Conservation (phyloP, 23 red algal genomes). For the Gracilariopsis chorda region DNA sequence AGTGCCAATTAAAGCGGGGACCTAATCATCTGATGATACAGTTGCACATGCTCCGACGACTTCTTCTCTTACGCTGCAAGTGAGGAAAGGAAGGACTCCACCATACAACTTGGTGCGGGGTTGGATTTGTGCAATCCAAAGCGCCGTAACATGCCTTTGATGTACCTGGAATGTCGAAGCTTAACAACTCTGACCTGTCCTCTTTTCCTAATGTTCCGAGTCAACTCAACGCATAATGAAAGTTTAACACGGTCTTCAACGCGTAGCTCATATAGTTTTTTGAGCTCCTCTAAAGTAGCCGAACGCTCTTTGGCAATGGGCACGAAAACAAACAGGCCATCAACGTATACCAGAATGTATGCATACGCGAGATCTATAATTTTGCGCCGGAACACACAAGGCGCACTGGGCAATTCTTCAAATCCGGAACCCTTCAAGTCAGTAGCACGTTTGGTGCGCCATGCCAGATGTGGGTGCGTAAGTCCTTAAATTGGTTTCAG, state of each 20-base stretch:
- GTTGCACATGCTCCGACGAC: neutral
- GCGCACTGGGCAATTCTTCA: neutral
- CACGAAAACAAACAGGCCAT: neutral
- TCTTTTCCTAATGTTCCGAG: neutral
- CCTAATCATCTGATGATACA: slow-evolving; percentile 1
- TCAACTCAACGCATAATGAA: neutral
- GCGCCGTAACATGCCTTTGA: neutral
- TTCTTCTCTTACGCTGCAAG: neutral
- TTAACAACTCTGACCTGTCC: neutral
- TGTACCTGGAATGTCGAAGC: neutral
- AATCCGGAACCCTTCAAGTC: neutral
- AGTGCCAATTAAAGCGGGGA: slow-evolving; percentile 12
- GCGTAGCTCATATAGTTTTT: neutral
- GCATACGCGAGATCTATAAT: neutral
- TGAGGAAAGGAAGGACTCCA: neutral
- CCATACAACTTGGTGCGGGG: neutral
- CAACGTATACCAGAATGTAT: slow-evolving; percentile 16
- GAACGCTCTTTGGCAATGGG: neutral
- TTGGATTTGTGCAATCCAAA: slow-evolving; percentile 5
- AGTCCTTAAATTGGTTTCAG: neutral
- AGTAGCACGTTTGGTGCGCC: neutral
- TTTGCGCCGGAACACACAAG: neutral
- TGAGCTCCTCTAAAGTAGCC: neutral
- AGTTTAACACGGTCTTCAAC: neutral
- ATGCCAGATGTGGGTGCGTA: slow-evolving; percentile 4